Conservation (phyloP, 1,284 basidiomycete genomes). For the Moesziomyces sp. region DNA sequence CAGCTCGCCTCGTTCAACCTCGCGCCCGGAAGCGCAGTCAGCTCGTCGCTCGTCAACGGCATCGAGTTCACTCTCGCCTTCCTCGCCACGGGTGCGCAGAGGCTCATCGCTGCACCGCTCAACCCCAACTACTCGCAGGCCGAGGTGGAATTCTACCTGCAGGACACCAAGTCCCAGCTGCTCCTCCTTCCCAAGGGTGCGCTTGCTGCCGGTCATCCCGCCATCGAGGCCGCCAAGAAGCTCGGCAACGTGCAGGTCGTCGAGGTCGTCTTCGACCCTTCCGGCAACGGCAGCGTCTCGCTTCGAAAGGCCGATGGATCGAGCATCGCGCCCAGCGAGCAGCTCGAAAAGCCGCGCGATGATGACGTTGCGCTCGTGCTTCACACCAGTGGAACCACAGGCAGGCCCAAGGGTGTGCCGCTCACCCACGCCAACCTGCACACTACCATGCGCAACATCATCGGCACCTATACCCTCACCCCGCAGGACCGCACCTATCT, state of each 20-base stretch:
- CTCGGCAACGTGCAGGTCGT: constrained; percentile 54
- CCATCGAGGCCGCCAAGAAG: constrained; percentile 51
- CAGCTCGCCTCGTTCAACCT: constrained; percentile 56
- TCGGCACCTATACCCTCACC: constrained; percentile 72
- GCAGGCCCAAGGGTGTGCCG: constrained; percentile 72
- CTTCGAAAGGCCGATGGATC: constrained; percentile 44
- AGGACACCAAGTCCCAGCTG: constrained; percentile 67
- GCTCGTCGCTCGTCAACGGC: constrained; percentile 67
- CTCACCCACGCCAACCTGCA: constrained; percentile 74
- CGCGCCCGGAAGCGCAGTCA: constrained; percentile 51
- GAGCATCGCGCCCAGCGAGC: constrained; percentile 19
- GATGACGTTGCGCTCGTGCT: constrained; percentile 72
- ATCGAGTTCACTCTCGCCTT: constrained; percentile 69
- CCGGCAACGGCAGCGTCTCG: constrained; percentile 34
- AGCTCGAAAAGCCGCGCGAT: constrained; percentile 39
- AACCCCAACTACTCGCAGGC: constrained; percentile 69
- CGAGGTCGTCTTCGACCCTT: constrained; percentile 62
- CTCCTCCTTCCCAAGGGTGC: constrained; percentile 63
- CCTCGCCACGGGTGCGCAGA: constrained; percentile 64
- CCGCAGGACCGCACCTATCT: constrained; percentile 69
- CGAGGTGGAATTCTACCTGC: constrained; percentile 68
- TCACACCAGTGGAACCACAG: constrained; percentile 75
- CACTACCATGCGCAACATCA: constrained; percentile 73
- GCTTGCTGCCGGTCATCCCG: constrained; percentile 37
- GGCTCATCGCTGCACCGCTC: constrained; percentile 69